Evolutionary conservation across 306 rosid species (phyloP), one percentile per base, ranked within the genome.

Genomic region (Begonia loranthoides): DNA sequence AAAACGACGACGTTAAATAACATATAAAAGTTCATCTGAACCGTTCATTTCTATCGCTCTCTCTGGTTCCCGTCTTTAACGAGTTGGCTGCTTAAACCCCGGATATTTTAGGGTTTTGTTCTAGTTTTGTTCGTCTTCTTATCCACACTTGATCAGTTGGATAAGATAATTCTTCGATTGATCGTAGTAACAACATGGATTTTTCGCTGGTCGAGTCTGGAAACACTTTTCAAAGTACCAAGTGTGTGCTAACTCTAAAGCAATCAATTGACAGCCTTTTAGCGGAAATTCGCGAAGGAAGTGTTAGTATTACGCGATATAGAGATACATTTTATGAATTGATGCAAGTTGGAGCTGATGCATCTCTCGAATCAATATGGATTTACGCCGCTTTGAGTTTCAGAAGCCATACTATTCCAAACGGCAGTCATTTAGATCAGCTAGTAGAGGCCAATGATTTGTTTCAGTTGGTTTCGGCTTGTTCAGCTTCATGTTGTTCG

Each of bases 281-380:
- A 45, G 54, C 71, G 9, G 73, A 88, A 74, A 40, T 67, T 59
- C 56, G 59, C 45, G 21, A 76, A 9, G 60, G 67, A 63, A 56
- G 41, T 64, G 66, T 62, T 6, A 43, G 62, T 2, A 17, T 67
- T 17, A 68, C 76, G 45, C 53, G n/a, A 15, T 72, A 55, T 41
- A 49, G 57, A 44, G 57, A 67, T 51, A 36, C 55, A 7, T 84
- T 84, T 57, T 60, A 71, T 44, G 71, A 63, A 34, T 65, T 77
- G 52, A 59, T 79, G 62, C 89, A 81, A 77, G 70, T 88, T 36
- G 66, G 68, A 65, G 56, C 57, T 56, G 84, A 79, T 54, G 70
- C 87, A 51, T 73, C 88, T 61, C 75, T 81, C 36, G 93, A 88
- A 63, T 80, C 71, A 28, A 79, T 72, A 40, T 74, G 93, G 96